Base-by-base conservation (phyloP, 768 basidiomycete genomes). In the Auricularia auricula-judae region DNA sequence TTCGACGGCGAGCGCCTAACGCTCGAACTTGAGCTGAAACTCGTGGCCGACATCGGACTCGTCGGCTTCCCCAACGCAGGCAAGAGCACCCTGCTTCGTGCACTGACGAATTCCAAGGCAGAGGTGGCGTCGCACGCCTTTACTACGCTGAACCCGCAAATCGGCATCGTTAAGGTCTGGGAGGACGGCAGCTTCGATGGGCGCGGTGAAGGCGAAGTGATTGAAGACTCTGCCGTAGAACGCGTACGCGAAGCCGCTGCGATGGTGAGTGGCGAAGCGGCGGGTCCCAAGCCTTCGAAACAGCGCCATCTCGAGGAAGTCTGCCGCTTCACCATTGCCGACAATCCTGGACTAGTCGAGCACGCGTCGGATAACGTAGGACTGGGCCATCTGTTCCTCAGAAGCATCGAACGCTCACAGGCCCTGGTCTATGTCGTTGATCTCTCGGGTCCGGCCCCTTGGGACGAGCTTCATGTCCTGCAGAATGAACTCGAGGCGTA, bases 21-120 rank as follows among this genome's bases (percentile, higher is more conserved):
- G 1, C 81, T 98, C n/a, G 82, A 86, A 21, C 79, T 99, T 14
- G 96, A 97, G 73, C 87, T 99, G 66, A 98, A 98, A 74, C 81
- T 96, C 4, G 80, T 95, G 3, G 93, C 96, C 2, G 96, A 99
- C 73, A 80, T 98, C n/a, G 97, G 93, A 0, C 78, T 99, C 21
- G 94, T 99, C 2, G 97, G 97, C 0, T 86, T 97, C 78, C 97
- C 97, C 5, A 99, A 98, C 69, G 93, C 91, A 0, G 96, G 88
- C 35, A 91, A 92, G 77, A 95, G 92, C 74, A 98, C 97, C 0
- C 76, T 99, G 2, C 79, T 98, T 3, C 86, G 91, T 21, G 94
- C 93, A 0, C 77, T 98, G 8, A 97, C 95, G 0, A 80, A 89
- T 34, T 89, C 91, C 11, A 87, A 84, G 72, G 89, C 85, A 4